phyloP scores from a whole-genome alignment of 768 basidiomycete species.

The Pulveroboletus sp. region DNA sequence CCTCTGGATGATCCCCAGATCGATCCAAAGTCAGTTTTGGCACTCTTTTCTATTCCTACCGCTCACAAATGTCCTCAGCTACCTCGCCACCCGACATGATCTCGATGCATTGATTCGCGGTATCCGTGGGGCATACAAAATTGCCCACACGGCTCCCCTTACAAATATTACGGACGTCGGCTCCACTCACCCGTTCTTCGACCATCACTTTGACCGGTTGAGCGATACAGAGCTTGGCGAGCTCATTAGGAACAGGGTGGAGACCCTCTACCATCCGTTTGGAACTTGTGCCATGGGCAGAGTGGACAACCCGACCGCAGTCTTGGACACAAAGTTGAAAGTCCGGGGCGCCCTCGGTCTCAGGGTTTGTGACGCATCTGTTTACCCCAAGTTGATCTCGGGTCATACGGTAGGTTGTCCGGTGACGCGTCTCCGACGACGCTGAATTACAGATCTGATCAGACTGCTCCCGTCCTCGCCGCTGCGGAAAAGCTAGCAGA shows the following conservation, averaged over 20 bases:
- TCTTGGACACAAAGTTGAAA: slow-evolving; percentile 39
- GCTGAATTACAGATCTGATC: not conserved
- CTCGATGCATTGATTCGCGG: slow-evolving; percentile 37
- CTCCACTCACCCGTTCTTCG: slow-evolving; percentile 27
- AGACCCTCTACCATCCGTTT: slow-evolving; percentile 43
- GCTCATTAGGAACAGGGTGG: slow-evolving; percentile 30
- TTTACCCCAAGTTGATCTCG: slow-evolving; percentile 40
- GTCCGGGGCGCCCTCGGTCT: slow-evolving; percentile 42
- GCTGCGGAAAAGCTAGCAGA: slow-evolving; percentile 35
- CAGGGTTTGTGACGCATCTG: slow-evolving; percentile 43
- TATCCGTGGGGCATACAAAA: slow-evolving; percentile 34
- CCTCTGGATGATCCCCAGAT: slow-evolving; percentile 41
- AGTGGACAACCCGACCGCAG: slow-evolving; percentile 37
- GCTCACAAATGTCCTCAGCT: slow-evolving; percentile 26
- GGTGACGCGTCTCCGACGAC: not conserved
- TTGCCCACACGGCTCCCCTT: slow-evolving; percentile 37
- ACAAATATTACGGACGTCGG: slow-evolving; percentile 32
- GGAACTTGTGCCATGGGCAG: slow-evolving; percentile 36
- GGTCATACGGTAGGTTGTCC: slow-evolving; percentile 40
- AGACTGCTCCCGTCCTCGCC: slow-evolving; percentile 30
- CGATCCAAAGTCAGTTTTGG: slow-evolving; percentile 37
- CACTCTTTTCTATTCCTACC: not conserved
- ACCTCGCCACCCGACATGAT: slow-evolving; percentile 40
- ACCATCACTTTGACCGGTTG: slow-evolving; percentile 34
- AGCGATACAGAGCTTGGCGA: slow-evolving; percentile 34